Percentiles rank a stretch among this genome's conserved stretches.
These are phyloP conservation scores for Penicillium palitans DNA, from an alignment of 2,329 filamentous ascomycete genomes.

Conservation along the genomic window DNA sequence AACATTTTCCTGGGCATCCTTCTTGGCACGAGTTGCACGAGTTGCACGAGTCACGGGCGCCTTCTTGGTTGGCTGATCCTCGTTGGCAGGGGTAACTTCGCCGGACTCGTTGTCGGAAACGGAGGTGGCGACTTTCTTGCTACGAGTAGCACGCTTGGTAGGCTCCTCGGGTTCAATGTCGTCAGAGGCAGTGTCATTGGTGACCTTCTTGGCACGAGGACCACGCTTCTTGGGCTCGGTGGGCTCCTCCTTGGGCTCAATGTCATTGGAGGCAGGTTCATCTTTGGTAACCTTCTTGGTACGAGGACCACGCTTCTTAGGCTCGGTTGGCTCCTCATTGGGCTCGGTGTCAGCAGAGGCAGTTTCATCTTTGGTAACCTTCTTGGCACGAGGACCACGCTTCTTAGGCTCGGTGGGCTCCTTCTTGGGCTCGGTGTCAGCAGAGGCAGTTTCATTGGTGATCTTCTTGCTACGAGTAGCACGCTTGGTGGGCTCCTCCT, in stretches of 20 bases:
- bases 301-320: too few species aligned
- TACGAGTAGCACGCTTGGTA: not conserved
- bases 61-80: not conserved
- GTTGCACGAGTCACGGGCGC: not conserved
- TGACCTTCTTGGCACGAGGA: not conserved
- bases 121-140: not conserved
- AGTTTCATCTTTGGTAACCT: too few species aligned
- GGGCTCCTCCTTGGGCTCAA: not conserved
- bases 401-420: too few species aligned
- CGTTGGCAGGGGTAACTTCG: not conserved
- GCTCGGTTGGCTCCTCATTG: too few species aligned
- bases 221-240: not conserved
- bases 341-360: fast-evolving
- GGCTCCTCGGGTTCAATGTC: not conserved
- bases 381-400: too few species aligned
- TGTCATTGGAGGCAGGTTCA: too few species aligned
- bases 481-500: not conserved
- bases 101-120: not conserved
- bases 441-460: too few species aligned
- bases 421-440: not conserved
- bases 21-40: not conserved
- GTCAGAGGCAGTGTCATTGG: not conserved
- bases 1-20: not conserved
- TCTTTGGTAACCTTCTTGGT: too few species aligned
- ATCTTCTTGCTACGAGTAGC: not conserved